Evolutionary conservation across 2,329 filamentous ascomycete species (phyloP), one percentile per base, ranked within the genome.

Genomic region (Fusarium sp.): DNA sequence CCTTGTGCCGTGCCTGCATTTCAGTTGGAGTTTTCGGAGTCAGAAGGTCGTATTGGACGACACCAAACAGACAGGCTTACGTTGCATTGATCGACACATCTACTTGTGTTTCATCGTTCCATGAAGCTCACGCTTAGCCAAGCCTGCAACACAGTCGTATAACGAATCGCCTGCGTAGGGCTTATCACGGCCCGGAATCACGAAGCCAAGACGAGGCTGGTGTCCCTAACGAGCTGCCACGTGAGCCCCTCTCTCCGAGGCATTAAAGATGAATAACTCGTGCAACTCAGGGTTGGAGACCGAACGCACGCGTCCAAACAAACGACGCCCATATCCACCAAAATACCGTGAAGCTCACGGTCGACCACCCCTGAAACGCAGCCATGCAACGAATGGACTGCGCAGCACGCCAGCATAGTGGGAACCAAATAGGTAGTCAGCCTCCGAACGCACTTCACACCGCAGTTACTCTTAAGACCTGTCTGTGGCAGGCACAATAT

Each of bases 161-260:
- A 9, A 36, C 8, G 35, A 36, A 36, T 36, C 5, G 35, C 1
- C 17, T 36, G 35, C 4, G 9, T 17, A 18, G 9, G 35, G 35
- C 35, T 36, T 36, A 18, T 4, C 35, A 18, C 9, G 35, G 5
- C 35, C 35, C 35, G 17, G 17, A 36, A 36, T 36, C 35, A 18
- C 35, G 2, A 18, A 36, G 35, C 9, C 35, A 6, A 36, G 35
- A 36, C 15, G 35, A 36, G 15, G 35, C 35, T 4, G 41, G n/a
- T 7, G 2, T 8, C n/a, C n/a, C 15, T 6, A 1, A 11, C 6
- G 5, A 24, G 41, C n/a, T 24, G 4, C 1, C 2, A 44, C 11
- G 6, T 18, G 9, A 2, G 41, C n/a, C n/a, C 41, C 3, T 44
- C n/a, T 44, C n/a, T 24, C 15, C 9, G 42, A 24, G 7, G 7